phyloP scores from a whole-genome alignment of 495 filamentous ascomycete species.

The Bacidia rubella region DNA sequence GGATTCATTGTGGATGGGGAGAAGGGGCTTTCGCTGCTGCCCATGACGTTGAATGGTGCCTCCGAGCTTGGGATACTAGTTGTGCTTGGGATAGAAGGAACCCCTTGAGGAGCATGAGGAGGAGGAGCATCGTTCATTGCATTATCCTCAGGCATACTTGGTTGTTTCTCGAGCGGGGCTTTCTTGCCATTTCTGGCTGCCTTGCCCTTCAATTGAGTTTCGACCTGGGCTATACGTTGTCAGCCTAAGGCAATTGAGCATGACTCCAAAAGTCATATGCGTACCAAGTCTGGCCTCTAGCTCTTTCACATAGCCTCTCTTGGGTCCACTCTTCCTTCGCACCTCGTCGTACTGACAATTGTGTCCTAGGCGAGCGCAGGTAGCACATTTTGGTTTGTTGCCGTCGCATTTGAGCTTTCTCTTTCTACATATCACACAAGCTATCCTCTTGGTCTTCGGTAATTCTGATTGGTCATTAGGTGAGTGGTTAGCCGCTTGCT shows the following conservation, averaged over 20 bases:
- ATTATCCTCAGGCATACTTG: background rate
- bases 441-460: conserved; percentile 82
- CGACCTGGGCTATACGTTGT: conserved; percentile 67
- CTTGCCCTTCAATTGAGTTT: conserved; percentile 70
- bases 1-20: conserved; percentile 19
- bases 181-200: conserved; percentile 14
- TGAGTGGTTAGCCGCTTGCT: conserved; percentile 23
- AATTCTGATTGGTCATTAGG: conserved; percentile 40
- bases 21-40: conserved; percentile 18
- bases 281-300: conserved; percentile 86
- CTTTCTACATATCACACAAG: conserved; percentile 91
- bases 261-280: conserved; percentile 6
- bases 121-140: background rate
- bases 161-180: conserved; percentile 23
- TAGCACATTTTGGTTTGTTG: conserved; percentile 71
- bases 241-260: background rate
- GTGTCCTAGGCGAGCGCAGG: conserved; percentile 78
- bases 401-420: conserved; percentile 76
- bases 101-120: too few relatives aligned
- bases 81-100: background rate
- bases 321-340: conserved; percentile 93
- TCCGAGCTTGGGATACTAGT: conserved; percentile 13
- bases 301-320: conserved; percentile 95
- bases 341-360: conserved; percentile 92
- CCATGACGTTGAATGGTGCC: conserved; percentile 15